Base-by-base conservation (phyloP, 371 early-diverging fungal genomes). In the Blakeslea trispora region DNA sequence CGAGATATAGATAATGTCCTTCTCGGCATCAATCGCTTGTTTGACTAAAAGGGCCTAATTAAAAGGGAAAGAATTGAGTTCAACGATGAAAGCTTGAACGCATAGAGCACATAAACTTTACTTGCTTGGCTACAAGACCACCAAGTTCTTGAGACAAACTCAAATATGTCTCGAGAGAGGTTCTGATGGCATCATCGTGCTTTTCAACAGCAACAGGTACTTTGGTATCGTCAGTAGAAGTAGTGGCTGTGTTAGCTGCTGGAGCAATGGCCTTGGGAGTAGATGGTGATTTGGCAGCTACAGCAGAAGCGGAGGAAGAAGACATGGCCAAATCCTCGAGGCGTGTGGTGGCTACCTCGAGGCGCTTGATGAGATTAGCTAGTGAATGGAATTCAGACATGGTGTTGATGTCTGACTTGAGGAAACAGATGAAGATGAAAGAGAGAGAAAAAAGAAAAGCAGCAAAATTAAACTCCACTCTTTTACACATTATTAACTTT, bases 321-420 rank as follows among this genome's bases (percentile, higher is more conserved):
- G 80, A 71, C 67, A 81, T 73, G 35, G 93, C 88, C 55, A 91
- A 69, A 58, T 88, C 89, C 55, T 95, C 96, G 39, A 95, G 78
- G 47, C 91, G 88, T 34, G 83, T 80, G 9, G 94, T 92, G 37
- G 92, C 94, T 10, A 88, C 82, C 73, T 95, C 96, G 22, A 95
- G 78, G 14, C 96, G 83, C 66, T 87, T 89, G 53, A 93, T 75
- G 50, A 95, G 83, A 23, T 82, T 73, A 6, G 86, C 78, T 50
- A 94, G 76, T 14, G 84, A 82, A 43, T 81, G 81, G 52, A 82
- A 78, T 65, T 86, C 87, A 59, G 85, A 70, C 86, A 86, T 86
- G 37, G 58, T 59, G 7, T 28, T 28, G 28, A 28, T 28, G 28
- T 28, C 28, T 28, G 7, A 28, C 28, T n/a, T n/a, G n/a, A n/a